These are phyloP conservation scores for Bullera alba DNA, from an alignment of 768 basidiomycete genomes.

Conservation along the genomic window DNA sequence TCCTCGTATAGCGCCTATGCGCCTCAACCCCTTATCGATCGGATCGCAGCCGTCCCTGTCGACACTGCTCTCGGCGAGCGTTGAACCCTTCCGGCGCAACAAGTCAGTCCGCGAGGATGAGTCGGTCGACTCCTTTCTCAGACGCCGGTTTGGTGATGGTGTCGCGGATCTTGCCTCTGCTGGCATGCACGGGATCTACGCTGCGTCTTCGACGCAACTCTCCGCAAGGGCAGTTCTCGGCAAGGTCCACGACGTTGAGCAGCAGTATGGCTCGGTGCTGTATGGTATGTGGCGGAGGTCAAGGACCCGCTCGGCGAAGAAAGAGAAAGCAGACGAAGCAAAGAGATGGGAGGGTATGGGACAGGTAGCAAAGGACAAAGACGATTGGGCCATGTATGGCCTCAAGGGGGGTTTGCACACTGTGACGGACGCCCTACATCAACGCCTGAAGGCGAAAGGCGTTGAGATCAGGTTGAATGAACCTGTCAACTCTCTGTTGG, in stretches of 20 bases:
- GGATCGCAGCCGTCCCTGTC: not conserved
- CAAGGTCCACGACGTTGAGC: not conserved
- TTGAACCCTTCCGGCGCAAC: not conserved
- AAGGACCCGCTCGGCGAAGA: conserved; percentile 6
- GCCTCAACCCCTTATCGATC: conserved; percentile 31
- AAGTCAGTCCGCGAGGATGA: conserved; percentile 57
- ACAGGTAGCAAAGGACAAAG: conserved; percentile 60
- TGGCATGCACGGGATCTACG: conserved; percentile 87
- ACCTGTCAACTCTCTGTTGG: too few species aligned
- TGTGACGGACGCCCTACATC: conserved; percentile 57
- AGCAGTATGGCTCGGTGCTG: not conserved
- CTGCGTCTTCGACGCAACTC: conserved; percentile 67
- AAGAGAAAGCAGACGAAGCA: conserved; percentile 36
- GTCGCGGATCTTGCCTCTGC: conserved; percentile 74
- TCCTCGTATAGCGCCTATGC: conserved; percentile 45
- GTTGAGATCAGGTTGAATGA: conserved; percentile 56
- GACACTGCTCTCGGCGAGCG: conserved; percentile 17
- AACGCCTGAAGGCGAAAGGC: conserved; percentile 52
- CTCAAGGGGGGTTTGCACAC: conserved; percentile 69
- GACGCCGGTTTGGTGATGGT: conserved; percentile 62
- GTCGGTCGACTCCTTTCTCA: conserved; percentile 68
- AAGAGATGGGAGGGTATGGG: conserved; percentile 61
- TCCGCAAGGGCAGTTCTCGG: conserved; percentile 48
- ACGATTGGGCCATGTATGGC: conserved; percentile 78
- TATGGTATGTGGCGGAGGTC: conserved; percentile 31